Base-by-base conservation (phyloP, 2,329 filamentous ascomycete genomes). In the Fusarium nelsonii region DNA sequence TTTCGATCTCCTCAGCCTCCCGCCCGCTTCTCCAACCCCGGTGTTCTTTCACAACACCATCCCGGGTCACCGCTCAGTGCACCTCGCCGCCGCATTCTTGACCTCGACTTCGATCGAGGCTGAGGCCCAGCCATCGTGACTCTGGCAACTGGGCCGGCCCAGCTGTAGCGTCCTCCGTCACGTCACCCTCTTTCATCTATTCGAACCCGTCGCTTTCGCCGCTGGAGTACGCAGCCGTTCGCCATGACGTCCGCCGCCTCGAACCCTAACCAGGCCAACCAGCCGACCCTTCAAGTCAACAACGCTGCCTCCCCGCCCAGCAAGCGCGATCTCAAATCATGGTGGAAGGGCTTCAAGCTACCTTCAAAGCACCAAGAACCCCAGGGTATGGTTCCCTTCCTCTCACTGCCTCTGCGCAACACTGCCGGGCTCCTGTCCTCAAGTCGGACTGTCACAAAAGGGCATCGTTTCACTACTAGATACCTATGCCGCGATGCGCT, bases 341-440 rank as follows among this genome's bases (percentile, higher is more conserved):
- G 96, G 96, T 98, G 96, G 96, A 97, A 94, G 81, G 90, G 91
- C 75, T 98, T 99, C 83, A 96, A 96, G 82, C 87, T 92, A 55
- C 84, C 86, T 45, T 81, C 84, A 37, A 88, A 84, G 74, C 84
- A 85, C 61, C 84, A 87, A 57, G 87, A 89, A 70, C 73, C 81
- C 51, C 81, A 84, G 75, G 87, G 87, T 89, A 86, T 58, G 69
- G 49, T 50, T 58, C 30, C 40, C 32, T 52, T 45, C 58, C n/a
- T 43, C 57, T 28, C 37, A 49, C 52, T 50, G 34, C 37, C 15
- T 37, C 43, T 54, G 67, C 54, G 58, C 67, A 57, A 50, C 23
- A 40, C 33, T 46, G 34, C 41, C 18, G 11, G 63, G 53, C 37
- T 34, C 41, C 23, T 14, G 59, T 57, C 32, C 36, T 45, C 26